Evolutionary conservation across 2,329 filamentous ascomycete genomes (phyloP).

Genomic region (Calonectria ilicicola): DNA sequence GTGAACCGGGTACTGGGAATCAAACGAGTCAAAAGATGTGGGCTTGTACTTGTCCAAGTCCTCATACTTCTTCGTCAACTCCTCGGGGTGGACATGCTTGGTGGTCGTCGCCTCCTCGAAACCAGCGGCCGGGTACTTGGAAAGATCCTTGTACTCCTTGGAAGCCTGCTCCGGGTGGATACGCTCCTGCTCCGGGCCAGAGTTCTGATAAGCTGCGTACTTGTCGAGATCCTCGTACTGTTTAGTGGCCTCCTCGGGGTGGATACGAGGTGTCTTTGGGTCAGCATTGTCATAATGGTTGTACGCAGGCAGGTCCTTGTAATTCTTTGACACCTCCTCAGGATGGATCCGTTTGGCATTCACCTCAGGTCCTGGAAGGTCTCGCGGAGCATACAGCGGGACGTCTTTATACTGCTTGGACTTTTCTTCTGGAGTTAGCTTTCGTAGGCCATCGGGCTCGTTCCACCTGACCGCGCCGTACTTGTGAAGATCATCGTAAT

Average conservation of each 20-base stretch:
- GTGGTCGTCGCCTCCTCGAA: conserved; percentile 43
- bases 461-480: conserved; percentile 53
- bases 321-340: conserved; percentile 46
- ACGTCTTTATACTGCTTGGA: conserved; percentile 56
- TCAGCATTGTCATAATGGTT: conserved; percentile 44
- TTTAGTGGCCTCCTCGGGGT: conserved; percentile 52
- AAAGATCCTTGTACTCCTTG: conserved; percentile 50
- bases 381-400: conserved; percentile 46
- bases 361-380: conserved; percentile 28
- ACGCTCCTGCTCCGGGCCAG: conserved; percentile 34
- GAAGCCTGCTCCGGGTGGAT: conserved; percentile 47
- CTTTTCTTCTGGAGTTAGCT: conserved; percentile 48
- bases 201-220: conserved; percentile 46
- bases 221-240: conserved; percentile 50
- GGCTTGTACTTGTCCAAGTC: conserved; percentile 57
- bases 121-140: conserved; percentile 46
- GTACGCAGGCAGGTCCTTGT: conserved; percentile 44
- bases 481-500: conserved; percentile 53
- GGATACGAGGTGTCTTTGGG: conserved; percentile 33
- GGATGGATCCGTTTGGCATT: conserved; percentile 35
- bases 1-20: conserved; percentile 42
- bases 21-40: conserved; percentile 42
- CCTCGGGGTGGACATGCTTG: conserved; percentile 51
- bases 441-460: conserved; percentile 49
- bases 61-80: conserved; percentile 52